phyloP scores from a whole-genome alignment of 306 rosid species.

The Mimosa bimucronata region DNA sequence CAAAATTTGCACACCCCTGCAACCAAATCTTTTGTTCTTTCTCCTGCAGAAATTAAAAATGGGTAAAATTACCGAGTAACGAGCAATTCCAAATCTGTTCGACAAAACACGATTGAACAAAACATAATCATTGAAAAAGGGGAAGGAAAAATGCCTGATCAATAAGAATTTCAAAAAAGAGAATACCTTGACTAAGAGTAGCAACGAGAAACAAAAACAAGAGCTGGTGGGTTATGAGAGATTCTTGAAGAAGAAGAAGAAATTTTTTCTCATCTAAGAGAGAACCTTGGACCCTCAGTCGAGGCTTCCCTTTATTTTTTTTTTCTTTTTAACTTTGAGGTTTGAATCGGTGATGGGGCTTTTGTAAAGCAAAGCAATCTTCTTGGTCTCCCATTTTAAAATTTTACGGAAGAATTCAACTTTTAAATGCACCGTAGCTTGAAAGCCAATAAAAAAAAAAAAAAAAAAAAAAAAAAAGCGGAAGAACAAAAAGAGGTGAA shows the following conservation, averaged over 20 bases:
- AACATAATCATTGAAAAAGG: slow-evolving; percentile 7
- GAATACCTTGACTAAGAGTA: not conserved
- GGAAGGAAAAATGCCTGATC: not conserved
- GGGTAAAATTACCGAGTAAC: not conserved
- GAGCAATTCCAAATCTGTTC: not conserved
- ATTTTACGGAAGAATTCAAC: not conserved
- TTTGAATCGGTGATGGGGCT: slow-evolving; percentile 2
- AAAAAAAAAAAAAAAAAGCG: not conserved
- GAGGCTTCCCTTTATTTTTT: not conserved
- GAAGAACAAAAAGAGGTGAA: slow-evolving; percentile 9
- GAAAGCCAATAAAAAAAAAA: no score
- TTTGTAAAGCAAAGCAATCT: not conserved
- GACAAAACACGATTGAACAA: not conserved
- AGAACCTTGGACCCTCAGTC: slow-evolving; percentile 40
- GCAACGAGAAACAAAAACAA: not conserved
- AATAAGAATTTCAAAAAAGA: not conserved
- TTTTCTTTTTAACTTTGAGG: not conserved
- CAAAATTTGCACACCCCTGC: slow-evolving; percentile 7
- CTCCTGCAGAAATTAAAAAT: not conserved
- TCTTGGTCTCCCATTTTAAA: not conserved
- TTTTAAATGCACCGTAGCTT: not conserved
- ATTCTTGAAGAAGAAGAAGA: slow-evolving; percentile 25
- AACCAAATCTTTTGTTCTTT: not conserved
- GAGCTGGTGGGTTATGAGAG: slow-evolving; percentile 28
- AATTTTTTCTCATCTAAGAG: not conserved